These are phyloP conservation scores for Boletus subparvulus DNA, from an alignment of 768 basidiomycete genomes.

Conservation along the genomic window DNA sequence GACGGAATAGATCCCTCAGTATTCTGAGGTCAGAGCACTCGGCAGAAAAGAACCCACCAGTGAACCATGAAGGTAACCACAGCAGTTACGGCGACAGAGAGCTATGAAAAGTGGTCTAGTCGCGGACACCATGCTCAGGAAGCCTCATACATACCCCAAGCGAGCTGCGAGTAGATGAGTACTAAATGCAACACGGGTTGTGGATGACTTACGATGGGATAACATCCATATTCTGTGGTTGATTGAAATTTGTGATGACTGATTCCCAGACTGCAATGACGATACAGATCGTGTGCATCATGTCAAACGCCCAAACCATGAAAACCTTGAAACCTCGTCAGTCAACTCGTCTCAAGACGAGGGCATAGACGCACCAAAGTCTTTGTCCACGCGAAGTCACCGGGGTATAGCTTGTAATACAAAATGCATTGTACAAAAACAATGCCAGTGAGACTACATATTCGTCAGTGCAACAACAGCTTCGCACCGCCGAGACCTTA, in stretches of 20 bases:
- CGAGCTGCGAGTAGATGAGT: constrained; percentile 13
- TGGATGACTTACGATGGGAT: constrained; percentile 28
- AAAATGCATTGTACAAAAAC: constrained; percentile 33
- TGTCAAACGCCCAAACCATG: constrained; percentile 28
- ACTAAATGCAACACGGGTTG: background rate
- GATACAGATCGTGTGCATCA: constrained; percentile 32
- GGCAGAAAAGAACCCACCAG: constrained; percentile 19
- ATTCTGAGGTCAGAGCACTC: background rate
- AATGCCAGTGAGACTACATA: constrained; percentile 28
- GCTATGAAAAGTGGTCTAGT: constrained; percentile 9
- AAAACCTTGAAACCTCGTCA: constrained; percentile 19
- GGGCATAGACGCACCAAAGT: constrained; percentile 19
- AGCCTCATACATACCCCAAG: constrained; percentile 23
- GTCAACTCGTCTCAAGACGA: background rate
- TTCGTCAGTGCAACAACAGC: constrained; percentile 4
- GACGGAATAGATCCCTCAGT: background rate
- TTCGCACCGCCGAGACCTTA: constrained; percentile 1
- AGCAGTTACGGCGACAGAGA: constrained; percentile 34
- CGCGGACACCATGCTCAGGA: background rate
- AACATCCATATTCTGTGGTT: constrained; percentile 26
- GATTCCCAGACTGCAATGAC: constrained; percentile 27
- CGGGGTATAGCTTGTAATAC: constrained; percentile 33
- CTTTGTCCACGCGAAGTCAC: constrained; percentile 27
- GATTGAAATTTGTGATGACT: constrained; percentile 25
- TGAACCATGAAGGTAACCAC: constrained; percentile 34